Base-by-base conservation (phyloP, 306 rosid genomes). In the Acacia melanoxylon region DNA sequence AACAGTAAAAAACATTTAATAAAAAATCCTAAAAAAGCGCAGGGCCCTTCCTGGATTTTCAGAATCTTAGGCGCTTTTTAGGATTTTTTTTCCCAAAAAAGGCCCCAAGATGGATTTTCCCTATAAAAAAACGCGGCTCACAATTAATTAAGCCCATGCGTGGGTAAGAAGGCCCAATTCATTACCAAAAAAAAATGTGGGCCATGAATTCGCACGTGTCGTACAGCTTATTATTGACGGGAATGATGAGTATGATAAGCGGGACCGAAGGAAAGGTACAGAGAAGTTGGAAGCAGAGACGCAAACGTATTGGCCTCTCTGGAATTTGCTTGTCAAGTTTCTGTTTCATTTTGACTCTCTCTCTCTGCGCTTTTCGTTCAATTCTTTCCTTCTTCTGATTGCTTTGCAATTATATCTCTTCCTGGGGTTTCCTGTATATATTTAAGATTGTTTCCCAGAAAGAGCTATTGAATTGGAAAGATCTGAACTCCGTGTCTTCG, bases 301-400 rank as follows among this genome's bases (percentile, higher is more conserved):
- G 62, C 29, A 69, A 68, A 37, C 69, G 58, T 20, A 41, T 71
- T 73, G 7, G 75, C 87, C 2, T 77, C 68, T 84, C 80, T 85
- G 87, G 77, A 81, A 74, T 24, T 45, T 27, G 24, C 71, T 46
- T 63, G n/a, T 25, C 4, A 61, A 24, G 73, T 68, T 76, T 37
- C 9, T 48, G 27, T 52, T 77, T 68, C 0, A 51, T 52, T 70
- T 81, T 65, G 49, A 54, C 83, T 59, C 45, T 48, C 62, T 25
- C 61, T 63, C 74, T 29, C 17, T 72, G 37, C 70, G 63, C 74
- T 2, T 44, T 58, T 20, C 68, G 15, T 48, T 72, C 22, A 15
- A 17, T 72, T 46, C 27, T 10, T 29, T 48, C 58, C 45, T 4
- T 37, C 37, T 31, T 46, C 29, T 48, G 22, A 5, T 20, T 13